Conservation (phyloP, 2,329 filamentous ascomycete genomes). For the Rhytidhysteron rufulum region DNA sequence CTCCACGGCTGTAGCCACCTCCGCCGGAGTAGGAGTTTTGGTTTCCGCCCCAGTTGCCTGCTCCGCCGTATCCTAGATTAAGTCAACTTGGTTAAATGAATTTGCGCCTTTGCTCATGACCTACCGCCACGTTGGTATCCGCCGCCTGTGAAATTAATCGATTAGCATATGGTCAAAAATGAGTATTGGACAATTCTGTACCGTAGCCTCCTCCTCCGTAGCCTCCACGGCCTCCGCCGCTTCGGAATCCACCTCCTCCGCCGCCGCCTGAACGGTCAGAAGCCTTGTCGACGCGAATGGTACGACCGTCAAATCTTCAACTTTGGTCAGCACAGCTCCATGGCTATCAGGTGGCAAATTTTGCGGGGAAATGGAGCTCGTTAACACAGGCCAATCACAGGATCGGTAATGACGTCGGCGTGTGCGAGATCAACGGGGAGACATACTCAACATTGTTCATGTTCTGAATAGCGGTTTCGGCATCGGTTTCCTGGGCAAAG, state of each 20-base stretch:
- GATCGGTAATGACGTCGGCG: slow-evolving; percentile 7
- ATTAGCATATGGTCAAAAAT: slow-evolving; percentile 1
- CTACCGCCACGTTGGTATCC: too few relatives aligned
- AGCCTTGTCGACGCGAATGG: slow-evolving; percentile 93
- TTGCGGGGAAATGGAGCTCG: too few relatives aligned
- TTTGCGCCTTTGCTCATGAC: too few relatives aligned
- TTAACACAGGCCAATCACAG: background rate
- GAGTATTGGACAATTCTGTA: slow-evolving; percentile 12
- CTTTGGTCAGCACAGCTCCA: slow-evolving; percentile 17
- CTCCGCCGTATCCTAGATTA: slow-evolving; percentile 13
- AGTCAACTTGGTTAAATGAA: too few relatives aligned
- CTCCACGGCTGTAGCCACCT: slow-evolving; percentile 24
- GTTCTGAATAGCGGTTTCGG: slow-evolving; percentile 68
- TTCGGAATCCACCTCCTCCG: slow-evolving; percentile 38
- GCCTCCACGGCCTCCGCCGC: slow-evolving; percentile 29
- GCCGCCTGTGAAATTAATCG: slow-evolving; percentile 10
- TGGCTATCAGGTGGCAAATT: too few relatives aligned
- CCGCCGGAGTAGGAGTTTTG: slow-evolving; percentile 18
- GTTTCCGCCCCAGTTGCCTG: slow-evolving; percentile 21
- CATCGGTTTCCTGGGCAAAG: slow-evolving; percentile 72
- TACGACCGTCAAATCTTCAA: slow-evolving; percentile 82
- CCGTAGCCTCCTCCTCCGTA: slow-evolving; percentile 17
- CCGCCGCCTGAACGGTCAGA: slow-evolving; percentile 67
- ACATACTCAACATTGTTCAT: slow-evolving; percentile 92
- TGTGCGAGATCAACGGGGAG: slow-evolving; percentile 4